A percentile compares a stretch with the other conserved stretches of the same genome.
These are phyloP conservation scores for Lyophyllum decastes DNA, from an alignment of 768 basidiomycete genomes.

Conservation along the genomic window DNA sequence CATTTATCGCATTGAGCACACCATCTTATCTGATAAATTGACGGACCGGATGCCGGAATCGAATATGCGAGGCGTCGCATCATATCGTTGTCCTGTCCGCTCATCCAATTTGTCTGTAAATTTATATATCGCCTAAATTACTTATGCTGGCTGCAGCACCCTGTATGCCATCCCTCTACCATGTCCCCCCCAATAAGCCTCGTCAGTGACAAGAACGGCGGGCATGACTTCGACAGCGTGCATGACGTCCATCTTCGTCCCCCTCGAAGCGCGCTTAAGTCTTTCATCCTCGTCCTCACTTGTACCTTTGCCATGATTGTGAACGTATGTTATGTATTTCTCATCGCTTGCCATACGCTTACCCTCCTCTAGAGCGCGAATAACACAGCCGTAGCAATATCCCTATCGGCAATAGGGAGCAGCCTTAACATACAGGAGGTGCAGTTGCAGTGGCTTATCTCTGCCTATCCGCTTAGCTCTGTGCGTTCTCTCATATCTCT, in stretches of 20 bases:
- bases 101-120: not conserved
- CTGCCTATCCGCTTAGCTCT: conserved; percentile 68
- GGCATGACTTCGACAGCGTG: conserved; percentile 3
- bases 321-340: conserved; percentile 17
- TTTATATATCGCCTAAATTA: not conserved
- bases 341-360: not conserved
- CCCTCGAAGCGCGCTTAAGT: conserved; percentile 20
- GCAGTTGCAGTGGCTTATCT: conserved; percentile 66
- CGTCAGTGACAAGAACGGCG: conserved; percentile 10
- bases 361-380: conserved; percentile 35
- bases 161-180: not conserved
- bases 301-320: conserved; percentile 29
- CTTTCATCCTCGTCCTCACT: conserved; percentile 22
- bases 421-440: conserved; percentile 50
- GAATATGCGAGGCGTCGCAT: conserved; percentile 10
- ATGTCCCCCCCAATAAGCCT: conserved; percentile 12
- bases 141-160: not conserved
- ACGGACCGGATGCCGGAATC: not conserved
- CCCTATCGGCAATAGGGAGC: conserved; percentile 52
- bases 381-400: conserved; percentile 49
- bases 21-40: conserved; percentile 11
- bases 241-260: not conserved
- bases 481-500: conserved; percentile 30
- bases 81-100: not conserved
- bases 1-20: not conserved